phyloP scores from a whole-genome alignment of 2,329 filamentous ascomycete species.

The Xenosphaeropsis pyriputrescens region DNA sequence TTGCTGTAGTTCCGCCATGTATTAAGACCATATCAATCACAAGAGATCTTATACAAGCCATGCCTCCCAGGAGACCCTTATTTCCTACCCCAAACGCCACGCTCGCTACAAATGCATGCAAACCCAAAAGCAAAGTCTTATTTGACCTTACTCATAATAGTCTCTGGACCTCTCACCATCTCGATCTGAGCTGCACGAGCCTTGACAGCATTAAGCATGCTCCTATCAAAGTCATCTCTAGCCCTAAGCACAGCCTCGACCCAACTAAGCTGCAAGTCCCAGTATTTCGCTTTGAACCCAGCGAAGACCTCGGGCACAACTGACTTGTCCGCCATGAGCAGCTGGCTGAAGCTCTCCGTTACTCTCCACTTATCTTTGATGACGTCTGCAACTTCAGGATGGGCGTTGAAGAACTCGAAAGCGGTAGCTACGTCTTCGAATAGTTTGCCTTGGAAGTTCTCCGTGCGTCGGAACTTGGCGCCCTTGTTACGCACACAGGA shows the following conservation, averaged over 20 bases:
- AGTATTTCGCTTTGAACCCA: constrained; percentile 72
- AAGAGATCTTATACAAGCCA: too few species aligned
- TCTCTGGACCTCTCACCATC: constrained; percentile 69
- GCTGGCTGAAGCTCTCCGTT: constrained; percentile 66
- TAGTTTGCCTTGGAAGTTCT: constrained; percentile 86
- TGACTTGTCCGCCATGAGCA: constrained; percentile 66
- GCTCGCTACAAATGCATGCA: neutral
- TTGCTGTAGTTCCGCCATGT: too few species aligned
- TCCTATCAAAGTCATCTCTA: constrained; percentile 86
- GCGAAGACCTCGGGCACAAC: constrained; percentile 66
- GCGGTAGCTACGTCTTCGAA: constrained; percentile 83
- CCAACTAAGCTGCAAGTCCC: constrained; percentile 91
- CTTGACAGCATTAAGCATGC: constrained; percentile 81
- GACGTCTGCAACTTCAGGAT: constrained; percentile 47
- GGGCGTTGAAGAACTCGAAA: constrained; percentile 70
- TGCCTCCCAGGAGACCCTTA: too few species aligned
- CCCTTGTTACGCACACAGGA: constrained; percentile 75
- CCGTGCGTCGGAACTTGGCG: constrained; percentile 72
- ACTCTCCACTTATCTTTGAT: constrained; percentile 91
- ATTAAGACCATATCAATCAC: too few species aligned
- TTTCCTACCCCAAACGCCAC: constrained; percentile 1
- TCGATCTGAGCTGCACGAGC: constrained; percentile 74
- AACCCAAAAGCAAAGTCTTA: constrained; percentile 19
- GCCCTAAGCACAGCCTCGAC: constrained; percentile 80
- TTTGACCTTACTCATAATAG: constrained; percentile 89